Evolutionary conservation across 768 basidiomycete species (phyloP).

Genomic region (Leccinum rimulosum): DNA sequence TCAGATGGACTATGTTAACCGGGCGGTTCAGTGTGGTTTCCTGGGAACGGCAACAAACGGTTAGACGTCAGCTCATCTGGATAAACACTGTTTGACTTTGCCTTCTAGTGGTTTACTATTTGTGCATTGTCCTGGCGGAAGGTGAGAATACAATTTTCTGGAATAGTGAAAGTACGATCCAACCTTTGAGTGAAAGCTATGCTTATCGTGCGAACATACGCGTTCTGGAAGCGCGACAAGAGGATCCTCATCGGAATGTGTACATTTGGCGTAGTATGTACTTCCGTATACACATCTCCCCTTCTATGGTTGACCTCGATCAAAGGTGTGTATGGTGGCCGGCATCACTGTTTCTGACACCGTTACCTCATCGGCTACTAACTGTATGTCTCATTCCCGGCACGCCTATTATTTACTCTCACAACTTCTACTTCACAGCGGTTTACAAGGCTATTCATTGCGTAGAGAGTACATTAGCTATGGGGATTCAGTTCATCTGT

Average conservation of each 20-base stretch:
- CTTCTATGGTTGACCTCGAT: not conserved
- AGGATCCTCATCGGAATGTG: conserved; percentile 18
- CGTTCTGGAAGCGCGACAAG: conserved; percentile 16
- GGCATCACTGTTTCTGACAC: conserved; percentile 12
- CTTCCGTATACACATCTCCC: not conserved
- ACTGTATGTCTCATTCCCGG: conserved; percentile 2
- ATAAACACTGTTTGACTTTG: not conserved
- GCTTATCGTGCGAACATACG: conserved; percentile 21
- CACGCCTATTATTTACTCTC: not conserved
- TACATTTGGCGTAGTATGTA: conserved; percentile 8
- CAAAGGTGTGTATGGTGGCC: conserved; percentile 4
- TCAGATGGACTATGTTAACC: not conserved
- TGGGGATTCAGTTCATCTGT: conserved; percentile 9
- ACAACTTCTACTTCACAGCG: conserved; percentile 2
- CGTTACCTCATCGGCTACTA: not conserved
- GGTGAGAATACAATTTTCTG: conserved; percentile 6
- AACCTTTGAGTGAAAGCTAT: conserved; percentile 6
- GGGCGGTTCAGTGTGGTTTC: conserved; percentile 8
- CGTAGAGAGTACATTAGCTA: not conserved
- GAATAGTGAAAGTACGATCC: not conserved
- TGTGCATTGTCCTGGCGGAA: conserved; percentile 16
- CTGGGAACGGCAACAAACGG: conserved; percentile 12
- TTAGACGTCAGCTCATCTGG: not conserved
- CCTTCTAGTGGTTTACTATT: conserved; percentile 12
- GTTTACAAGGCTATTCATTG: conserved; percentile 14